phyloP scores from a whole-genome alignment of 2,329 filamentous ascomycete species.

The Diaporthe nobilis region DNA sequence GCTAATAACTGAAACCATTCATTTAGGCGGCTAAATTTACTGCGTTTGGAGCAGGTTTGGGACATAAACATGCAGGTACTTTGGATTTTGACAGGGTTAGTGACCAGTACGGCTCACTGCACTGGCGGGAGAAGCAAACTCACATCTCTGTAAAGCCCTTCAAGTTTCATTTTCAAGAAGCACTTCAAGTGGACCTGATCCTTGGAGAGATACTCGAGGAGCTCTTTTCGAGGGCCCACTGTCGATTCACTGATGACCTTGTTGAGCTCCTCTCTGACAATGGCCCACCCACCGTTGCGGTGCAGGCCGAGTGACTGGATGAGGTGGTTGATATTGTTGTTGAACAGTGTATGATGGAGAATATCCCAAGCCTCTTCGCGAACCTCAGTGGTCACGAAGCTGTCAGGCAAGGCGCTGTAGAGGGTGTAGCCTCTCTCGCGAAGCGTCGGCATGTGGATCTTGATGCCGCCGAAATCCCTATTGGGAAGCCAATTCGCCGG shows the following conservation, averaged over 20 bases:
- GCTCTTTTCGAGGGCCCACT: constrained; percentile 1
- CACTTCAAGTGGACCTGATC: constrained; percentile 10
- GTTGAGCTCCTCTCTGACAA: constrained; percentile 18
- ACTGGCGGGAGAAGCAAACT: neutral
- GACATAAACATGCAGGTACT: constrained; percentile 25
- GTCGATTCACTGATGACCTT: neutral
- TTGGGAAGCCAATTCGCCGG: neutral
- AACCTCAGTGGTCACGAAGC: constrained; percentile 13
- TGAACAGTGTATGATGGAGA: constrained; percentile 18
- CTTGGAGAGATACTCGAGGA: constrained; percentile 2
- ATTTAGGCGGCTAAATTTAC: neutral
- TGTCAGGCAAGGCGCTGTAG: constrained; percentile 22
- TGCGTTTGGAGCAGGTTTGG: constrained; percentile 18
- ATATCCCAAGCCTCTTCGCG: constrained; percentile 19
- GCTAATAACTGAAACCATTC: too few species aligned
- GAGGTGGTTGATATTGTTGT: constrained; percentile 25
- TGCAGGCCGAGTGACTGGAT: constrained; percentile 17
- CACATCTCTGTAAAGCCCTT: constrained; percentile 28
- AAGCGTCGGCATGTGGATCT: constrained; percentile 28
- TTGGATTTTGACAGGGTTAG: neutral
- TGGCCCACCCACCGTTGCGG: constrained; percentile 19
- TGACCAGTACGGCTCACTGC: neutral
- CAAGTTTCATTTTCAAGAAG: constrained; percentile 30
- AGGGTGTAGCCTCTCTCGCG: constrained; percentile 18
- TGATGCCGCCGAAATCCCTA: constrained; percentile 31